These are phyloP conservation scores for Heterobasidion irregulare DNA, from an alignment of 1,284 basidiomycete genomes.

Conservation along the genomic window DNA sequence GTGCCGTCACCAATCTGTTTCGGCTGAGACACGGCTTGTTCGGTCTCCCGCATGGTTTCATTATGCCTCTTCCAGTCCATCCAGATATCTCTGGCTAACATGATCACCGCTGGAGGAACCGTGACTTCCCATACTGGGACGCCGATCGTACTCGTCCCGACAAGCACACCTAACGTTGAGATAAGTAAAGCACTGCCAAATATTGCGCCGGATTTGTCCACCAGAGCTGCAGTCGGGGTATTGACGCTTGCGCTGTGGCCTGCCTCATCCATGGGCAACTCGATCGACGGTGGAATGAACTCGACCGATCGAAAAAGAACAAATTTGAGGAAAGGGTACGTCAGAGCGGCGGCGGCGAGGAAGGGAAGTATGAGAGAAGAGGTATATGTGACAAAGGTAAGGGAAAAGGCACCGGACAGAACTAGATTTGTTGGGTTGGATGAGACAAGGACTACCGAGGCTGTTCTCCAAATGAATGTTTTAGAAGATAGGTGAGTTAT, in stretches of 20 bases:
- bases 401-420: constrained; percentile 53
- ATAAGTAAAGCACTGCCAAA: constrained; percentile 32
- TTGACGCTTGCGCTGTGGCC: constrained; percentile 36
- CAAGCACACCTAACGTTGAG: constrained; percentile 44
- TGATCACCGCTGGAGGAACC: constrained; percentile 71
- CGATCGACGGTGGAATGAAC: constrained; percentile 41
- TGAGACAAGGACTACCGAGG: constrained; percentile 42
- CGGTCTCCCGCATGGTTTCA: background rate
- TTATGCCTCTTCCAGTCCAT: constrained; percentile 20
- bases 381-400: constrained; percentile 34
- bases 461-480: constrained; percentile 10
- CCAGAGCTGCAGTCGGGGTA: constrained; percentile 32
- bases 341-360: constrained; percentile 47
- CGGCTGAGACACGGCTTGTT: background rate
- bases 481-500: background rate
- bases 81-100: constrained; percentile 23
- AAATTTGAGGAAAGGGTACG: constrained; percentile 43
- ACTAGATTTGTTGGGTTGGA: constrained; percentile 63
- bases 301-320: constrained; percentile 39
- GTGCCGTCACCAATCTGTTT: background rate
- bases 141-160: constrained; percentile 43
- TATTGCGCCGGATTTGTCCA: constrained; percentile 27
- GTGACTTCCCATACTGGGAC: constrained; percentile 72
- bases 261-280: constrained; percentile 22
- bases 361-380: constrained; percentile 69